Percentiles rank a stretch among this genome's conserved stretches.
Conservation (phyloP, 352 stramenopile species). For the Phytopythium montanum region DNA sequence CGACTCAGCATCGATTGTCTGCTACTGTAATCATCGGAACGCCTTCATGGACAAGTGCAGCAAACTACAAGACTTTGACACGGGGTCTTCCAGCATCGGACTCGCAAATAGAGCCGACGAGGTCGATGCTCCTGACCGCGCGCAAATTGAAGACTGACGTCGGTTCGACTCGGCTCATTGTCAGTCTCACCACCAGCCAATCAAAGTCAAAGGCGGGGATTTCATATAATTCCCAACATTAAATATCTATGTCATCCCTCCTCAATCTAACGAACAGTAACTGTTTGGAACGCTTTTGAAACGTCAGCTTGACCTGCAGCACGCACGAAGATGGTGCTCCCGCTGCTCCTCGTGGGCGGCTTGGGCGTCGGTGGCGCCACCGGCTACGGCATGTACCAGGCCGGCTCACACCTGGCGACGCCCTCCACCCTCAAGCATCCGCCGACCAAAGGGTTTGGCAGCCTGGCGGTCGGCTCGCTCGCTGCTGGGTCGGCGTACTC, state of each 20-base stretch:
- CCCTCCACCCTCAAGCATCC: constrained; percentile 20
- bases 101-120: too few relatives aligned
- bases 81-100: background rate
- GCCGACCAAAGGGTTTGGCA: constrained; percentile 41
- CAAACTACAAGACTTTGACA: background rate
- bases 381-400: constrained; percentile 69
- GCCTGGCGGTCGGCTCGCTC: constrained; percentile 26
- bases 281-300: background rate
- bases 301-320: background rate
- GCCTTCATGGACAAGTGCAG: background rate
- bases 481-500: constrained; percentile 45
- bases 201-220: background rate
- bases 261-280: background rate
- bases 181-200: background rate
- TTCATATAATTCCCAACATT: background rate
- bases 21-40: constrained; percentile 75
- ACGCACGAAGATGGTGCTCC: constrained; percentile 44
- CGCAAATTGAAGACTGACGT: background rate
- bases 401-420: constrained; percentile 43
- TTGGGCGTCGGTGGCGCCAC: constrained; percentile 37
- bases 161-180: background rate
- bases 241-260: background rate
- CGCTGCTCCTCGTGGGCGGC: constrained; percentile 59
- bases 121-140: too few relatives aligned
- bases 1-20: constrained; percentile 41